Percentiles rank a stretch among this genome's conserved stretches.
Conservation (phyloP, 352 stramenopile genomes). For the Phytophthora tentaculata region DNA sequence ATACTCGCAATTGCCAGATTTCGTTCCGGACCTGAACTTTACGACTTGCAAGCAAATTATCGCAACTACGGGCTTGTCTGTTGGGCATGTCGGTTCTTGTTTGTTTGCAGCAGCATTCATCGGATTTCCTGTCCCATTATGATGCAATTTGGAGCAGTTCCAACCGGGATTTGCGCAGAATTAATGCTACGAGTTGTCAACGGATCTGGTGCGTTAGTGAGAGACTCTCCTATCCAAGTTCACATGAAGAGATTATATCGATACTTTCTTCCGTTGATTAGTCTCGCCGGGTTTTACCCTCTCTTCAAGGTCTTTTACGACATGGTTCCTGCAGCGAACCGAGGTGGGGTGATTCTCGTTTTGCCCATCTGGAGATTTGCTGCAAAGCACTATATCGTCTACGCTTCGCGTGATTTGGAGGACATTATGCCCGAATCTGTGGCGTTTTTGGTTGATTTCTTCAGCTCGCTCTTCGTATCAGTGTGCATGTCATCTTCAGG, state of each 20-base stretch:
- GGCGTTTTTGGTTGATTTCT: not conserved
- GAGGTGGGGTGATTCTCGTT: not conserved
- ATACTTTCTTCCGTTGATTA: not conserved
- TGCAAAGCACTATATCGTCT: not conserved
- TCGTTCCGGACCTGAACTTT: not conserved
- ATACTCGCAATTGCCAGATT: not conserved
- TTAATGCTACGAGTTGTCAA: not conserved
- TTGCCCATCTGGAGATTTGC: not conserved
- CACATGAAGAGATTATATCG: not conserved
- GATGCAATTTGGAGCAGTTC: slow-evolving; percentile 1
- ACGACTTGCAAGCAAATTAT: not conserved
- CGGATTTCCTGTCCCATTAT: not conserved
- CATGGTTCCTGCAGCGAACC: not conserved
- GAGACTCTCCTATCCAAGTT: not conserved
- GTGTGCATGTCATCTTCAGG: not conserved
- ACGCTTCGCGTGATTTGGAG: not conserved
- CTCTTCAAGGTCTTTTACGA: not conserved
- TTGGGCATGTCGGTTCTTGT: not conserved
- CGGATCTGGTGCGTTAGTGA: not conserved
- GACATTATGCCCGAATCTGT: not conserved
- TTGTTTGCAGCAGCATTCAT: not conserved
- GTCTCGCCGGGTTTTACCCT: not conserved
- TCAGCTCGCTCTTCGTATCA: not conserved
- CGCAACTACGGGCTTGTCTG: not conserved
- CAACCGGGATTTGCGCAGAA: not conserved